Percentiles rank a stretch among this genome's conserved stretches.
Evolutionary conservation across 805 yeast genomes (phyloP).

Genomic region (Sugiyamaella floridensis): DNA sequence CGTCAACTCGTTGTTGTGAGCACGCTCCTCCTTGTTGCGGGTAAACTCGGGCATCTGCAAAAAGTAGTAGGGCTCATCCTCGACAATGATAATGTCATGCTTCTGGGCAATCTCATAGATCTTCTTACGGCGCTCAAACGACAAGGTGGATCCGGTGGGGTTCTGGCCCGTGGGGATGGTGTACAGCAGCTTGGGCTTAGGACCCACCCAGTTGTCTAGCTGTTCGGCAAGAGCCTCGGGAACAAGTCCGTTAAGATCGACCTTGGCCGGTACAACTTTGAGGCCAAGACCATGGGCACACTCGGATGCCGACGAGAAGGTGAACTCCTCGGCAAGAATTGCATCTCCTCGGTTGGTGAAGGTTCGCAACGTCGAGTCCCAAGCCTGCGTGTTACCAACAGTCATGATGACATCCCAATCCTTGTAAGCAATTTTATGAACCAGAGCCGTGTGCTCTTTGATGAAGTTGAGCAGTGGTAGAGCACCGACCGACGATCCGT

Average conservation of each 20-base stretch:
- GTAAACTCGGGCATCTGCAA: conserved; percentile 81
- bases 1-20: conserved; percentile 18
- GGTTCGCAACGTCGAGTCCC: conserved; percentile 78
- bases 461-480: conserved; percentile 61
- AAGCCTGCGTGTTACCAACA: conserved; percentile 83
- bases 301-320: conserved; percentile 81
- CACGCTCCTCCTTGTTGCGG: conserved; percentile 33
- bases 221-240: conserved; percentile 61
- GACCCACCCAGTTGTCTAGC: conserved; percentile 60
- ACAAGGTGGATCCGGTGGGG: conserved; percentile 89
- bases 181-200: conserved; percentile 80
- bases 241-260: conserved; percentile 72
- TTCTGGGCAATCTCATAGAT: conserved; percentile 74
- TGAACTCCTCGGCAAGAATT: conserved; percentile 73
- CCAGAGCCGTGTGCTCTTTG: conserved; percentile 52
- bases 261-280: conserved; percentile 60
- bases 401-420: conserved; percentile 71
- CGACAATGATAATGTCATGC: conserved; percentile 80
- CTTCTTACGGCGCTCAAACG: conserved; percentile 65
- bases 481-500: conserved; percentile 81
- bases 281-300: conserved; percentile 70
- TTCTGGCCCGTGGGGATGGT: conserved; percentile 95
- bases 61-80: conserved; percentile 97
- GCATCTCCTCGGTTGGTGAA: conserved; percentile 73
- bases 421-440: conserved; percentile 45